phyloP scores from a whole-genome alignment of 2,329 filamentous ascomycete genomes.

The Claviceps pazoutovae region DNA sequence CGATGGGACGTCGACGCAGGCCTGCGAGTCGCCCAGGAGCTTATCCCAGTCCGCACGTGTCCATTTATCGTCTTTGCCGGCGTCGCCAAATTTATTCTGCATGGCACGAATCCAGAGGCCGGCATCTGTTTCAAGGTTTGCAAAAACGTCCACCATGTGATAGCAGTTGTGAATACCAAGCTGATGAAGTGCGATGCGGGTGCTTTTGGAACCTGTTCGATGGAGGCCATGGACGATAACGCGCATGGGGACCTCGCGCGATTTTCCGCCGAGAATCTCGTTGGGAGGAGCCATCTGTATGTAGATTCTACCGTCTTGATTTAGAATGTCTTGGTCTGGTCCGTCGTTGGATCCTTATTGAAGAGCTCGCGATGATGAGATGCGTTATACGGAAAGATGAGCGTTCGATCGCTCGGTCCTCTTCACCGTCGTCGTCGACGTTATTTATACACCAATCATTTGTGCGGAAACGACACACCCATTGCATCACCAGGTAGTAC shows the following conservation, averaged over 20 bases:
- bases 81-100: constrained; percentile 16
- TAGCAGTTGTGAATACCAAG: constrained; percentile 18
- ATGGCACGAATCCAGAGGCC: constrained; percentile 19
- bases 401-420: too few relatives aligned
- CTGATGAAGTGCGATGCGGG: constrained; percentile 9
- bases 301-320: too few relatives aligned
- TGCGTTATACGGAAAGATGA: too few relatives aligned
- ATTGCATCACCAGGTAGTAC: too few relatives aligned
- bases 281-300: too few relatives aligned
- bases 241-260: constrained; percentile 23
- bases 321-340: too few relatives aligned
- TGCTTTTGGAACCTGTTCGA: constrained; percentile 25
- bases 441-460: too few relatives aligned
- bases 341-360: too few relatives aligned
- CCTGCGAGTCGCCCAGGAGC: constrained; percentile 32
- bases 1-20: constrained; percentile 41
- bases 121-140: constrained; percentile 11
- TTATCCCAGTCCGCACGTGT: constrained; percentile 29
- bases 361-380: too few relatives aligned
- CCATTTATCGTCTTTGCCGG: constrained; percentile 14
- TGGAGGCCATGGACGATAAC: constrained; percentile 26
- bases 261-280: constrained; percentile 3
- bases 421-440: too few relatives aligned
- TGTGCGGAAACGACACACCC: too few relatives aligned
- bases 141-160: constrained; percentile 14